Evolutionary conservation across 2,329 filamentous ascomycete species (phyloP), one percentile per base, ranked within the genome.

Genomic region (Fusarium devonianum): DNA sequence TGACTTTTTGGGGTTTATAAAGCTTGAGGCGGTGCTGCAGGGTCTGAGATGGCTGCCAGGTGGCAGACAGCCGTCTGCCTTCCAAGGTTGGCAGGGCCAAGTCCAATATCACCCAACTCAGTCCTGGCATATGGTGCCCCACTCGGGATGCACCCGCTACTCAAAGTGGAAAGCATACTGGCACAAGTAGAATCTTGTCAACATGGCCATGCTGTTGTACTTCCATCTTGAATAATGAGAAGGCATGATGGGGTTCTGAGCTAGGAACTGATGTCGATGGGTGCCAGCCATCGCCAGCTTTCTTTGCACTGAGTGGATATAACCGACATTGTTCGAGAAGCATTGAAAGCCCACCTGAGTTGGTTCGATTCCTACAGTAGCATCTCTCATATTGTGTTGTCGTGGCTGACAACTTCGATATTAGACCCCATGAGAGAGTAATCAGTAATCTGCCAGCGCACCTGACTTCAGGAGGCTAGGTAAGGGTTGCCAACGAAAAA

Each of bases 391-490:
- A 9, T 16, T 17, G 16, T 8, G 32, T 22, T 23, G 12, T 11
- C 26, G 12, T 28, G 33, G 17, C 18, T 23, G 14, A 41, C 22
- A 23, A 43, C 30, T 17, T n/a, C 13, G 38, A 47, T 54, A 29
- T 34, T 11, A 13, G 17, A 7, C 23, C 23, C 22, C 18, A 9
- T 46, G 10, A 18, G 5, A 14, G n/a, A 23, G 14, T 30, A n/a
- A n/a, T n/a, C n/a, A n/a, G n/a, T n/a, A n/a, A 9, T 10, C 19
- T 14, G 45, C 32, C 21, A 19, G 19, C 23, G 17, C 19, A 29
- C 46, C 56, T 56, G 51, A 56, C 56, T 58, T 58, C 56, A 58
- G 41, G 56, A 34, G 17, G 38, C 13, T 30, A 14, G 38, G 22
- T 4, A 13, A 29, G 22, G 13, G 14, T n/a, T n/a, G 11, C 12